phyloP scores from a whole-genome alignment of 352 stramenopile genomes.

The Phytopythium ostracodes region DNA sequence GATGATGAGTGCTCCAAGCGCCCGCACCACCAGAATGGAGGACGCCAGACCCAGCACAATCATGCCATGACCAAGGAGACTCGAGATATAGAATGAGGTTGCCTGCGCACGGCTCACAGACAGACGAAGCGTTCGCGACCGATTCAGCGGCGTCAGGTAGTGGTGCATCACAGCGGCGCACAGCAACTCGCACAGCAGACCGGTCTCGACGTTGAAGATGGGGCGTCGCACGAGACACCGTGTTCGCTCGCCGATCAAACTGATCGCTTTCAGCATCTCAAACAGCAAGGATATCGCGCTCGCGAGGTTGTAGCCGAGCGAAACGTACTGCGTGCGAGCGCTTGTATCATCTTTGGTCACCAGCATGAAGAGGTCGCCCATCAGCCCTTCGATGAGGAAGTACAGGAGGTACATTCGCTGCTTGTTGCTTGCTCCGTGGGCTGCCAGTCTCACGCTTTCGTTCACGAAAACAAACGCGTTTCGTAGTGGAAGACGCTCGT shows the following conservation, averaged over 20 bases:
- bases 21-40: constrained; percentile 13
- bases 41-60: constrained; percentile 17
- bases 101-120: constrained; percentile 1
- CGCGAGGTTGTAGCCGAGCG: constrained; percentile 32
- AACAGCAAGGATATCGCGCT: constrained; percentile 31
- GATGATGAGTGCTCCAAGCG: constrained; percentile 12
- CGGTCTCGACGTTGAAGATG: constrained; percentile 31
- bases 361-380: constrained; percentile 28
- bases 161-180: constrained; percentile 21
- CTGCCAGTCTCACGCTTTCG: constrained; percentile 23
- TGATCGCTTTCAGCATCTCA: constrained; percentile 27
- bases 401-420: constrained; percentile 22
- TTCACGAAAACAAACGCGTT: constrained; percentile 27
- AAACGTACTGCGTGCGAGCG: constrained; percentile 25
- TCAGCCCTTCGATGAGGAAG: constrained; percentile 26
- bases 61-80: constrained; percentile 21
- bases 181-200: constrained; percentile 21
- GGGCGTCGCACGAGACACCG: constrained; percentile 19
- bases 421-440: constrained; percentile 23
- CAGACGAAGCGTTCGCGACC: constrained; percentile 10
- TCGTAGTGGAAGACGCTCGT: constrained; percentile 16
- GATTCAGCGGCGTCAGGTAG: constrained; percentile 25
- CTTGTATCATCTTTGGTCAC: constrained; percentile 24
- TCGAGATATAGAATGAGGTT: constrained; percentile 24
- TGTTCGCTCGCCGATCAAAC: constrained; percentile 13